Percentiles rank a stretch among this genome's conserved stretches.
Evolutionary conservation across 2,329 filamentous ascomycete genomes (phyloP).

Genomic region (Graphilbum ipis-grandicollis): DNA sequence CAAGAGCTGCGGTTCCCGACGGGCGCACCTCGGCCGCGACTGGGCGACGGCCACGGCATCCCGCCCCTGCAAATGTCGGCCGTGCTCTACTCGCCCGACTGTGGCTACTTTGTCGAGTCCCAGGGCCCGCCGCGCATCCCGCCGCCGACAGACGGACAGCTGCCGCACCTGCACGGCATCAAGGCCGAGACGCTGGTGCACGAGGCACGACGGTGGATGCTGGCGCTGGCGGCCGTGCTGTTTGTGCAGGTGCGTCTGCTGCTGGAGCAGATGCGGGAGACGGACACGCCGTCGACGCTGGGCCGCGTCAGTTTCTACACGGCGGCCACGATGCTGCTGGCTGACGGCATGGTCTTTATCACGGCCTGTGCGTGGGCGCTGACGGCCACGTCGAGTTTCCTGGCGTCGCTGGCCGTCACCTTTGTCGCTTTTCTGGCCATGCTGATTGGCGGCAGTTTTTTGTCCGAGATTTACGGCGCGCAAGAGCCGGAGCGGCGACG

Average conservation of each 20-base stretch:
- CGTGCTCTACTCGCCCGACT: constrained; percentile 51
- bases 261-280: constrained; percentile 47
- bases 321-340: constrained; percentile 41
- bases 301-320: constrained; percentile 50
- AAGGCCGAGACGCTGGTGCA: constrained; percentile 43
- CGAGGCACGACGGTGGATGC: constrained; percentile 40
- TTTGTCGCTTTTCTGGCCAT: constrained; percentile 37
- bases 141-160: constrained; percentile 26
- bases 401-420: constrained; percentile 37
- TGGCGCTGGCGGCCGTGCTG: constrained; percentile 36
- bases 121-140: constrained; percentile 40
- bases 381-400: constrained; percentile 35
- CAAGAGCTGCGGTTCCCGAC: constrained; percentile 43
- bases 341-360: constrained; percentile 41
- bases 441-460: constrained; percentile 37
- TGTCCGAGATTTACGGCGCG: constrained; percentile 41
- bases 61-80: constrained; percentile 44
- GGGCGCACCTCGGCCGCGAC: constrained; percentile 35
- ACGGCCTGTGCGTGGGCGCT: constrained; percentile 38
- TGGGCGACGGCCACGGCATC: constrained; percentile 12
- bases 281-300: constrained; percentile 49
- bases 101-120: constrained; percentile 46
- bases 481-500: constrained; percentile 39
- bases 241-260: constrained; percentile 44
- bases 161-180: constrained; percentile 34